Base-by-base conservation (phyloP, 768 basidiomycete genomes). In the Mycena alexandri region DNA sequence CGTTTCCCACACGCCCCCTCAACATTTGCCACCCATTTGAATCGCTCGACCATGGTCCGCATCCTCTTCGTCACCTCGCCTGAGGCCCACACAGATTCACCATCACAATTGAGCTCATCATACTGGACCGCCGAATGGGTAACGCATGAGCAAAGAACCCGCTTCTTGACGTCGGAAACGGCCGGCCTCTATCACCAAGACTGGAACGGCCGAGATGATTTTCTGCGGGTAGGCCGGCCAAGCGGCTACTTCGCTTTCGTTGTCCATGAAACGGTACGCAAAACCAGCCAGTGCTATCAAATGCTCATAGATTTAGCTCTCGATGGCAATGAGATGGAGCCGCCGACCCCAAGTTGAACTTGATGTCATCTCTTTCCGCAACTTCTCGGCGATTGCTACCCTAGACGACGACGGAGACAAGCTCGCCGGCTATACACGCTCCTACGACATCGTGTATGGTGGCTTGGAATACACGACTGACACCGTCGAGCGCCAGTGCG, bases 1-100 rank as follows among this genome's bases (percentile, higher is more conserved):
- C n/a, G n/a, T n/a, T n/a, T n/a, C n/a, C n/a, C n/a, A n/a, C n/a
- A n/a, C n/a, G n/a, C n/a, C n/a, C n/a, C n/a, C n/a, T n/a, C n/a
- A n/a, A n/a, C n/a, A n/a, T n/a, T n/a, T n/a, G n/a, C n/a, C n/a
- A n/a, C n/a, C n/a, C n/a, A n/a, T n/a, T n/a, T n/a, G n/a, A n/a
- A n/a, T n/a, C n/a, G n/a, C n/a, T n/a, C n/a, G n/a, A 42, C 17
- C 41, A 42, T 42, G 41, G 41, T 48, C 47, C 47, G 21, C 21
- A 48, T 48, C 12, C 47, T 48, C 47, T 48, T 16, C 47, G 21
- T 48, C 47, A 48, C 21, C 12, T 48, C 47, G 21, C 47, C 47
- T 48, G 12, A 9, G 12, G 8, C 21, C 14, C n/a, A n/a, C n/a
- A n/a, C n/a, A n/a, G n/a, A 48, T 16, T 16, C 47, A 21, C 12